phyloP scores from a whole-genome alignment of 441 rosid genomes.

The Jatropha podagrica region DNA sequence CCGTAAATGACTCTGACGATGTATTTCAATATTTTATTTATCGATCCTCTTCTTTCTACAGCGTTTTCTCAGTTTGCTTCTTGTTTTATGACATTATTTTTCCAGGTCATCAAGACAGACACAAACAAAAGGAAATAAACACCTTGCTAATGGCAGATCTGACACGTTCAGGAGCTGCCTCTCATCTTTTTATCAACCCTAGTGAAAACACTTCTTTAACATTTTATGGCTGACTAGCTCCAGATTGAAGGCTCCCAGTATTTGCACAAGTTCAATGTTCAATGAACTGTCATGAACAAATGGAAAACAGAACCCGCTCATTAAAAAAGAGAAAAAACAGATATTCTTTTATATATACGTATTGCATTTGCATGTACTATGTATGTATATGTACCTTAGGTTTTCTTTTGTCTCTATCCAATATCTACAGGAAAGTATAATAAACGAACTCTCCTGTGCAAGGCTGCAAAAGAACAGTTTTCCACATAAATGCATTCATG shows the following conservation, averaged over 20 bases:
- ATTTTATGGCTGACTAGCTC: background rate
- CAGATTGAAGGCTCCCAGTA: background rate
- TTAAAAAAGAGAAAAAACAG: background rate
- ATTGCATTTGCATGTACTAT: too few relatives aligned
- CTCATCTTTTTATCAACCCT: background rate
- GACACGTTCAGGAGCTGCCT: background rate
- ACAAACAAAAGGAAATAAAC: background rate
- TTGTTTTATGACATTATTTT: background rate
- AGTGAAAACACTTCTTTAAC: background rate
- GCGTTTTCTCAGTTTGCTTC: background rate
- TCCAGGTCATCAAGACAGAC: too few relatives aligned
- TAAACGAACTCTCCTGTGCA: background rate
- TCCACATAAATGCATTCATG: background rate
- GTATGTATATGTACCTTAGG: background rate
- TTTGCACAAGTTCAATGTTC: background rate
- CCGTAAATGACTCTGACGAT: background rate
- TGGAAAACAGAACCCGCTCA: background rate
- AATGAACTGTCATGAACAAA: background rate
- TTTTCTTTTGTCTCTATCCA: background rate
- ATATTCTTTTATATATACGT: too few relatives aligned
- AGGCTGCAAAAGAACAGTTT: background rate
- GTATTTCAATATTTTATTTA: too few relatives aligned
- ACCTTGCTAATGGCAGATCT: background rate
- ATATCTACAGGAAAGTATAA: background rate
- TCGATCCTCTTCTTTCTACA: background rate